These are phyloP conservation scores for Peronospora farinosa DNA, from an alignment of 352 stramenopile genomes.

Conservation along the genomic window DNA sequence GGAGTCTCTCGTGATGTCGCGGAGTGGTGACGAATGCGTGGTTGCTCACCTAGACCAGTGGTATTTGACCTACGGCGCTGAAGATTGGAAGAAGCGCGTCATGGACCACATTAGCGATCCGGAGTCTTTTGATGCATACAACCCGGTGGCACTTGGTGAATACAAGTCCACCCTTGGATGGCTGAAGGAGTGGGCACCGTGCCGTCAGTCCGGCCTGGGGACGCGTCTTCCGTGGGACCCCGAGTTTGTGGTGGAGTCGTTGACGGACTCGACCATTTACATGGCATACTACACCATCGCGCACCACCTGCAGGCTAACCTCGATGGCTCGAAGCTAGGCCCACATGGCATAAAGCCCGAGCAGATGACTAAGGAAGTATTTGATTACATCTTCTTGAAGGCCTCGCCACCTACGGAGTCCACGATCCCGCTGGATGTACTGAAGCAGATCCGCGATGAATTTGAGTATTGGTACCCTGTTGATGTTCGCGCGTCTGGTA, in stretches of 20 bases:
- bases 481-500: slow-evolving; percentile 95
- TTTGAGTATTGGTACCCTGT: slow-evolving; percentile 99
- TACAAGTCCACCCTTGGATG: slow-evolving; percentile 98
- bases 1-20: slow-evolving; percentile 95
- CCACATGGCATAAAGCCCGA: slow-evolving; percentile 81
- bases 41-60: slow-evolving; percentile 99
- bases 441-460: slow-evolving; percentile 92
- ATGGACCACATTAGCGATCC: slow-evolving; percentile 91
- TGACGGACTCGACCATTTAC: slow-evolving; percentile 99
- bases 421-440: slow-evolving; percentile 82
- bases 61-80: slow-evolving; percentile 98
- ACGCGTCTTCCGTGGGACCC: slow-evolving; percentile 97
- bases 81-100: slow-evolving; percentile 95
- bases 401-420: slow-evolving; percentile 79
- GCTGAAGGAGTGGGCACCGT: slow-evolving; percentile 99
- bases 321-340: slow-evolving; percentile 89
- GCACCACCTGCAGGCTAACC: slow-evolving; percentile 94
- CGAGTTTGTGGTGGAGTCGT: slow-evolving; percentile 98
- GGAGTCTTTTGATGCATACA: slow-evolving; percentile 93
- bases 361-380: slow-evolving; percentile 93
- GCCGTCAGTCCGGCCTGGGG: slow-evolving; percentile 95
- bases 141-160: slow-evolving; percentile 87
- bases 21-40: slow-evolving; percentile 97
- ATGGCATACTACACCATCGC: slow-evolving; percentile 99
- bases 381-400: slow-evolving; percentile 98